Evolutionary conservation across 139 green algal genomes (phyloP).

Genomic region (Mesostigma viride): DNA sequence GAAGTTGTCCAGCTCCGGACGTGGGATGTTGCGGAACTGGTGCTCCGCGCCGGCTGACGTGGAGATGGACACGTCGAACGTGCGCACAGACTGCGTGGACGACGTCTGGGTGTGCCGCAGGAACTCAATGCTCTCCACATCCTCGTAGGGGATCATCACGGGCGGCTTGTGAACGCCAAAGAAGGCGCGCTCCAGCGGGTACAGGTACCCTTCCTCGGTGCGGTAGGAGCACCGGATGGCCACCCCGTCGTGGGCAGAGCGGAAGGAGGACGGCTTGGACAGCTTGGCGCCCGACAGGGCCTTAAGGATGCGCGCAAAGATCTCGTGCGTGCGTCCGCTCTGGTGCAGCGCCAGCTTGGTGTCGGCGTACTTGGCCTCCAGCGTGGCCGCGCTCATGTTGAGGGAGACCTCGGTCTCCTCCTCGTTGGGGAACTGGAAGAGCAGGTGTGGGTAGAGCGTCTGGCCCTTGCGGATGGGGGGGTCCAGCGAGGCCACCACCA

Average conservation of each 20-base stretch:
- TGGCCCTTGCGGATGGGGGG: conserved; percentile 90
- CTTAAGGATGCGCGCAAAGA: conserved; percentile 76
- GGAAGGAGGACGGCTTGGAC: conserved; percentile 56
- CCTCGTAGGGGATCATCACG: conserved; percentile 73
- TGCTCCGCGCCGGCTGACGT: too few species aligned
- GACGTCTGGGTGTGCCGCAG: too few species aligned
- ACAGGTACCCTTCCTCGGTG: conserved; percentile 77
- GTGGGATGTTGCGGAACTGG: conserved; percentile 75
- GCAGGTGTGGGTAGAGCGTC: conserved; percentile 87
- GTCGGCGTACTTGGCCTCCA: conserved; percentile 29
- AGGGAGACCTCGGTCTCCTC: conserved; percentile 66
- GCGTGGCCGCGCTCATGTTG: conserved; percentile 42
- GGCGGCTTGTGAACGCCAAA: conserved; percentile 96
- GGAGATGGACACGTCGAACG: too few species aligned
- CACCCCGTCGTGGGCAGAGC: conserved; percentile 15
- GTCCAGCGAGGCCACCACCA: conserved; percentile 80
- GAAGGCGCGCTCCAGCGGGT: conserved; percentile 89
- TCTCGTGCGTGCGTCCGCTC: conserved; percentile 55
- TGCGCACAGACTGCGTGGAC: too few species aligned
- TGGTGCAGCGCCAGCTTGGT: conserved; percentile 22
- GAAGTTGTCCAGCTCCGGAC: conserved; percentile 78
- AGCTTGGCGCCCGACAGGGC: conserved; percentile 76
- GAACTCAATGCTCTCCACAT: too few species aligned
- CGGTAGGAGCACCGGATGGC: conserved; percentile 27
- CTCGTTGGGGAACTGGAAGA: conserved; percentile 67